Percentiles rank a stretch among this genome's conserved stretches.
phyloP scores from a whole-genome alignment of 2,329 filamentous ascomycete genomes.

The Neonectria neomacrospora region DNA sequence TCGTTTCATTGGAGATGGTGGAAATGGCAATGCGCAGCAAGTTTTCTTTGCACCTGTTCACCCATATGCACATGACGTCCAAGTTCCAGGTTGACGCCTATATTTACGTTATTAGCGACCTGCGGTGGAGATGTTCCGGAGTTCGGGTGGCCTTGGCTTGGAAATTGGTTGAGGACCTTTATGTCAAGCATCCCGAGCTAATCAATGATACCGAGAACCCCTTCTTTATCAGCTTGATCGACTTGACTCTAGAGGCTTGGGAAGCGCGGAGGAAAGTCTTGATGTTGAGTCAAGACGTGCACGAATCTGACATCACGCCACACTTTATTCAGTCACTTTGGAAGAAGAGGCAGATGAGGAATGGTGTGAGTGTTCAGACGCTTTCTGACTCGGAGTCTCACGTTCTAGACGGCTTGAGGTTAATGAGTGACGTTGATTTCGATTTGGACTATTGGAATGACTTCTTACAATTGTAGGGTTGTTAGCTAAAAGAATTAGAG shows the following conservation, averaged over 20 bases:
- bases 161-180: constrained; percentile 42
- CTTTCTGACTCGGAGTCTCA: not conserved
- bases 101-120: constrained; percentile 48
- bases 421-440: constrained; percentile 11
- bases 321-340: constrained; percentile 27
- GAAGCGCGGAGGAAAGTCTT: constrained; percentile 28
- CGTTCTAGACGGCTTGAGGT: not conserved
- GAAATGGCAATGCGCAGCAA: constrained; percentile 37
- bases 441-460: constrained; percentile 40
- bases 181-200: constrained; percentile 36
- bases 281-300: not conserved
- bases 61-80: constrained; percentile 44
- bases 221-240: constrained; percentile 25
- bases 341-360: constrained; percentile 2
- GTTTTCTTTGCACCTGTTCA: constrained; percentile 45
- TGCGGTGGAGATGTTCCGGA: constrained; percentile 36
- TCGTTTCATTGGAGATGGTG: constrained; percentile 41
- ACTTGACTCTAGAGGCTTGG: constrained; percentile 39
- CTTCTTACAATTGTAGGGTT: constrained; percentile 29
- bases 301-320: not conserved
- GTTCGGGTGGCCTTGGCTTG: constrained; percentile 40
- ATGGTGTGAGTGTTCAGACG: not conserved
- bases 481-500: no score
- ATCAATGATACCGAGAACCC: constrained; percentile 11
- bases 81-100: constrained; percentile 46